Base-by-base conservation (phyloP, 148 eudicot genomes). In the Talinum fruticosum region DNA sequence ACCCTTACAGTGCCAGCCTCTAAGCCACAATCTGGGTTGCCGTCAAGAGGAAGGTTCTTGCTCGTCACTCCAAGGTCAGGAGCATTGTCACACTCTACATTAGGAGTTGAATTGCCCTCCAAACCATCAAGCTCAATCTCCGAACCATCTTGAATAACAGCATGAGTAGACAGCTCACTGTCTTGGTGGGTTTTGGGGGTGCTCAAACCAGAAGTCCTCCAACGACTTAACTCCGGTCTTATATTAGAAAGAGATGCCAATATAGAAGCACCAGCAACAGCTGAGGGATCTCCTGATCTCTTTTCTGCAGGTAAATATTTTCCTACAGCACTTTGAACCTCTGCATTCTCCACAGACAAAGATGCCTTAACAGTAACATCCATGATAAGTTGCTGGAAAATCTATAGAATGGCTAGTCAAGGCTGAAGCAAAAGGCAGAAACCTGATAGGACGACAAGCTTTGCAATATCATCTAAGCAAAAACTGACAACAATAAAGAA, bases 211-310 rank as follows among this genome's bases (percentile, higher is more conserved):
- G 87, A 65, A 57, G 90, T 78, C 85, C 88, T 90, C 85, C 92
- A 84, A 15, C 87, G 90, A 51, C 88, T 82, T 49, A 85, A 45
- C 73, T 88, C 92, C 79, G 87, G 85, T 76, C 92, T 83, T 69
- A 87, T 64, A 79, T 81, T 91, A 35, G 98, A 93, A 54, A 93
- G 88, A 69, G 97, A 92, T 53, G 98, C 97, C 86, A 94, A 82
- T 77, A 90, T 87, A 62, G 95, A 87, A 68, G 98, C 98, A 79
- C 98, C 95, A 64, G 89, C 90, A 30, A 87, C 91, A 78, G 93
- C 92, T 72, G 98, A 92, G 62, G 88, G 90, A 81, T 92, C 98
- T 45, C 98, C 93, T 29, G 88, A 84, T 69, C 92, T 82, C 86
- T 85, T 94, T 74, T 91, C 98, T 70, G 28, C 77, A 47, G 76